phyloP scores from a whole-genome alignment of 1,139 yeast genomes.

The Debaryomyces udenii region DNA sequence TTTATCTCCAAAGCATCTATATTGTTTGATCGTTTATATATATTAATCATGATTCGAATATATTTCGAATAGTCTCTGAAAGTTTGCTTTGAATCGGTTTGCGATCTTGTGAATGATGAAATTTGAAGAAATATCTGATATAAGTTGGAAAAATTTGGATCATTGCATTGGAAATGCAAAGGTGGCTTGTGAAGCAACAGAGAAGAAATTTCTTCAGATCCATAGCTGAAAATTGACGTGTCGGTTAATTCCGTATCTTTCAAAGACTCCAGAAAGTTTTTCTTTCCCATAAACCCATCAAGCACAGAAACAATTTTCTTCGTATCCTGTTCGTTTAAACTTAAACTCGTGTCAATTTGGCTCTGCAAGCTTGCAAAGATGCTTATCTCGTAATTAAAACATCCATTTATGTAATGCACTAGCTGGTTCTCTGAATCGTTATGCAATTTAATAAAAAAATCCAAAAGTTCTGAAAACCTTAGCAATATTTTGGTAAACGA shows the following conservation, averaged over 20 bases:
- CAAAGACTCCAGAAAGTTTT: constrained; percentile 5
- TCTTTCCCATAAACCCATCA: constrained; percentile 22
- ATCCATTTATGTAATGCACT: constrained; percentile 22
- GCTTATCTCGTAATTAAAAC: constrained; percentile 25
- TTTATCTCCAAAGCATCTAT: constrained; percentile 29
- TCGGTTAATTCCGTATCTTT: constrained; percentile 13
- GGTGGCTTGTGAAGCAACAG: constrained; percentile 9
- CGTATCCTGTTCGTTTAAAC: constrained; percentile 27
- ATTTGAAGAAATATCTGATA: constrained; percentile 31
- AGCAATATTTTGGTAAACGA: constrained; percentile 23
- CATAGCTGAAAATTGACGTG: constrained; percentile 27
- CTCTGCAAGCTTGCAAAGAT: constrained; percentile 23
- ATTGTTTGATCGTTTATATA: constrained; percentile 27
- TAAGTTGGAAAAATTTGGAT: constrained; percentile 22
- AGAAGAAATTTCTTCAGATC: constrained; percentile 5
- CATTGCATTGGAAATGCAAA: constrained; percentile 19
- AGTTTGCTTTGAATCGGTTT: constrained; percentile 15
- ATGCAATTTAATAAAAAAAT: constrained; percentile 24
- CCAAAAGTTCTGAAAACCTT: constrained; percentile 24
- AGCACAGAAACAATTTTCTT: constrained; percentile 26
- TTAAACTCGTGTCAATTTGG: constrained; percentile 17
- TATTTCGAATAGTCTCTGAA: constrained; percentile 15
- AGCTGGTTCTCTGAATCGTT: constrained; percentile 25
- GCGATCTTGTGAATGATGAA: constrained; percentile 17
- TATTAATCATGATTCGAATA: constrained; percentile 24